Evolutionary conservation across 2,329 filamentous ascomycete species (phyloP).

Genomic region (Keithomyces neogunnii): DNA sequence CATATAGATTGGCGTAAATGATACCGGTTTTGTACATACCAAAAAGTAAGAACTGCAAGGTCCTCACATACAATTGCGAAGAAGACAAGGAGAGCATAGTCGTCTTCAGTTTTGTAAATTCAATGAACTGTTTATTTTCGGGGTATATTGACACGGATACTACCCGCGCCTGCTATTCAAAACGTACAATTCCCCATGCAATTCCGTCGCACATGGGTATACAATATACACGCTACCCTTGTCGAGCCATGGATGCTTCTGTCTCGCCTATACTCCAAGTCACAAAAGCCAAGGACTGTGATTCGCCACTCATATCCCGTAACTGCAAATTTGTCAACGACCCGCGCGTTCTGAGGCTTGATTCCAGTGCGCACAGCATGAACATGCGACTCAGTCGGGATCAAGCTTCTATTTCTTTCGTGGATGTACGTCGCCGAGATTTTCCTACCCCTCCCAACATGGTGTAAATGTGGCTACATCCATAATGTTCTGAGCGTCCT

Average conservation of each 20-base stretch:
- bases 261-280: not conserved
- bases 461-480: too few relatives aligned
- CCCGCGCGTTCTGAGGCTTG: too few relatives aligned
- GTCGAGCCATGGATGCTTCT: not conserved
- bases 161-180: not conserved
- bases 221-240: not conserved
- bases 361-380: too few relatives aligned
- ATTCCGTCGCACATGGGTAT: not conserved
- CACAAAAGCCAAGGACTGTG: not conserved
- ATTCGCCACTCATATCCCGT: not conserved
- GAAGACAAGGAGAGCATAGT: not conserved
- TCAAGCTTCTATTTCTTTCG: not conserved
- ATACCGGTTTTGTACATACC: not conserved
- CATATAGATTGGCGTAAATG: constrained; percentile 13
- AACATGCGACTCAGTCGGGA: too few relatives aligned
- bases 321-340: too few relatives aligned
- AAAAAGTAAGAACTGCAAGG: not conserved
- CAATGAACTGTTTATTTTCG: not conserved
- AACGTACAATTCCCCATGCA: not conserved
- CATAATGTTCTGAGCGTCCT: too few relatives aligned
- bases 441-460: not conserved
- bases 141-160: not conserved
- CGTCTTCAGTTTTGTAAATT: not conserved
- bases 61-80: too few relatives aligned
- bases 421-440: not conserved